Base-by-base conservation (phyloP, 2,329 filamentous ascomycete genomes). In the Rachicladosporium sp. region DNA sequence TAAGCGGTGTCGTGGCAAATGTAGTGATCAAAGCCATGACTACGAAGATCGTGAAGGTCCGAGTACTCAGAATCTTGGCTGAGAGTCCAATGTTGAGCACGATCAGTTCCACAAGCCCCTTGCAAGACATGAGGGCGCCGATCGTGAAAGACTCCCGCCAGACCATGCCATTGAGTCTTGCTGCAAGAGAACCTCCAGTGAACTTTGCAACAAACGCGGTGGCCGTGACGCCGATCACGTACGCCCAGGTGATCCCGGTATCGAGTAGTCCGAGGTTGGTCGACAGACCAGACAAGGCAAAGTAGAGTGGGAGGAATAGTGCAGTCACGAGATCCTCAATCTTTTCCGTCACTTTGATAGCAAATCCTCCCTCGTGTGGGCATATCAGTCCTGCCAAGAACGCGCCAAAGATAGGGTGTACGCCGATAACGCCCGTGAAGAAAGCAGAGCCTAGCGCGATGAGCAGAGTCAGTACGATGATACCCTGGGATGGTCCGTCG, bases 61-160 rank as follows among this genome's bases (percentile, higher is more conserved):
- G 70, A 0, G 71, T 72, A 43, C 82, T 88, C 11, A 94, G 68
- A 44, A 93, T 93, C 29, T 76, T 77, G 12, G 87, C 86, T 64
- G 89, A 79, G 2, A 88, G 69, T 33, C 87, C 86, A 50, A 96
- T 86, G 53, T 83, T 82, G 60, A 93, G 60, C n/a, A 95, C 88
- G 58, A 96, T 95, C 38, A 96, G 67, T 59, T 95, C 88, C 1
- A 95, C 88, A 7, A 96, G 69, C 52, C 89, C 89, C 61, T 96
- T 96, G 62, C 89, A 96, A 62, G 85, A 93, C 89, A 96, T 96
- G 52, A 95, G 64, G 10, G 80, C 77, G 10, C 89, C 89, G 49
- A 96, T 91, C 1, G 85, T 77, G 27, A 93, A 74, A 42, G 82
- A 88, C 59, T 96, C 89, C 43, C 88, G 75, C 89, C 89, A 96